Base-by-base conservation (phyloP, 2,329 filamentous ascomycete species). In the Aspergillus sojae region DNA sequence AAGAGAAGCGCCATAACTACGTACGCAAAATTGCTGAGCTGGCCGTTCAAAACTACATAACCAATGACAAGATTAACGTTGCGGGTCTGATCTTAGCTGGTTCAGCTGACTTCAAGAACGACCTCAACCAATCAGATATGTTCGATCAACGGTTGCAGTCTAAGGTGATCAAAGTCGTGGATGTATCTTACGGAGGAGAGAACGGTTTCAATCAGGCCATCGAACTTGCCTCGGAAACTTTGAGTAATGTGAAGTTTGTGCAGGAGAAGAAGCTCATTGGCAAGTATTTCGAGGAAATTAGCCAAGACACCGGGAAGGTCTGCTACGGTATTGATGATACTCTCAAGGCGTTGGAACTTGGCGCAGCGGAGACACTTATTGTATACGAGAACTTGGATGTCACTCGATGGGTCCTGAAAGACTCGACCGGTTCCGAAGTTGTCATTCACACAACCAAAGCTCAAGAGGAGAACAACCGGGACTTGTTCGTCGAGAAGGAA, bases 171-270 rank as follows among this genome's bases (percentile, higher is more conserved):
- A 99, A 99, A 84, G 92, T 99, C 52, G 96, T 99, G 41, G 95
- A 99, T 79, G 96, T 99, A 52, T 98, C 94, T 16, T 99, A 99
- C 75, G 95, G 95, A 79, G 95, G 95, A 72, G 96, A 99, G 83
- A 98, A 98, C 84, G 95, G 95, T 54, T 99, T 99, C 87, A 99
- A 99, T 84, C 96, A 99, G 83, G 95, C 95, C 65, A 99, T 99
- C 68, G 95, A 99, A 78, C 82, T 99, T 74, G 91, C 95, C 30
- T 88, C 93, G 9, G 96, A 99, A 85, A 99, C 95, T 9, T 87
- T 99, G 55, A 92, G 94, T 81, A 99, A 98, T 78, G 95, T 99
- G 87, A 99, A 99, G 83, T 99, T 99, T 80, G 97, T 99, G 79
- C 95, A 99, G 82, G 95, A 99, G 87, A 99, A 99, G 91, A 99